Base-by-base conservation (phyloP, 1,284 basidiomycete species). In the Ganoderma resinaceum region DNA sequence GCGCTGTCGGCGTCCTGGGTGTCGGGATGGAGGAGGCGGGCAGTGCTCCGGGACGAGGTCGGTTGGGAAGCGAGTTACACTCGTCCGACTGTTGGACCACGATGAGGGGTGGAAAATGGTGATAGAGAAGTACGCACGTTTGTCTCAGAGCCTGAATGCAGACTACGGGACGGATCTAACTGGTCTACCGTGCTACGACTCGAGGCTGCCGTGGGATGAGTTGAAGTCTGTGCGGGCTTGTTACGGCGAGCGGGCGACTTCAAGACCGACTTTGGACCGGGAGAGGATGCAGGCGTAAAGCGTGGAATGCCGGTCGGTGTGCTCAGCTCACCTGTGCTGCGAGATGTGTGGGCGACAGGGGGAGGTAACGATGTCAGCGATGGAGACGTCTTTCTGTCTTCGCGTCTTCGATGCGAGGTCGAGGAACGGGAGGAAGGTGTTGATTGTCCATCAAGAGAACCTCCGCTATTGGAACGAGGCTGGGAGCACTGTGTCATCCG, bases 401-500 rank as follows among this genome's bases (percentile, higher is more conserved):
- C 62, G 37, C 11, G 35, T 9, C 52, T 55, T 14, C 18, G 31
- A 29, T 40, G 63, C 6, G 61, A 68, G 1, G 49, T 14, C 9
- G 31, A 16, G 11, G 61, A 31, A 31, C 29, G 29, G 42, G 43
- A 38, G 20, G 63, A 58, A n/a, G 63, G 43, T 1, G 57, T 14
- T 37, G 31, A 18, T 3, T 35, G 42, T 1, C 26, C 18, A 2
- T 64, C 67, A 4, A 12, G n/a, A 49, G 23, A 35, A 2, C 71
- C 72, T 20, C 66, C 46, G 35, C 42, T 55, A 11, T 70, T 49
- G 1, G 58, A 42, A 16, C 29, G 62, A 23, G 62, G 43, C 1
- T 46, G 58, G 6, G 70, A 74, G 9, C 73, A 73, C 38, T 80
- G 78, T 4, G 91, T 93, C 91, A 92, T 93, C 57, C 86, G 85